phyloP scores from a whole-genome alignment of 257 asterid genomes.

The Solanum ossicruentum region DNA sequence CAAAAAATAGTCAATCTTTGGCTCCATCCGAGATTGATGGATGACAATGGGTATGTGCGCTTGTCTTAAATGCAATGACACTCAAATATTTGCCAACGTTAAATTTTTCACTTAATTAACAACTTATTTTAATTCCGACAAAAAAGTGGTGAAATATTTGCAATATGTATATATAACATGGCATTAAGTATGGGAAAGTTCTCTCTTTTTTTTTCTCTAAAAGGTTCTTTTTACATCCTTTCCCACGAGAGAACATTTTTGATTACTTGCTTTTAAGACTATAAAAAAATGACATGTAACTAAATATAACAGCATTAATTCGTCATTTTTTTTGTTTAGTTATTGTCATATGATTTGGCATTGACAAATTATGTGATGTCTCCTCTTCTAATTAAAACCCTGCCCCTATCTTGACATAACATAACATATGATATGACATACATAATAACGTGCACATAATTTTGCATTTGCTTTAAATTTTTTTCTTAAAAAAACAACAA shows the following conservation, averaged over 20 bases:
- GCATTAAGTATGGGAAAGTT: not conserved
- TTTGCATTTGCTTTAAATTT: not conserved
- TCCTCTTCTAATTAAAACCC: not conserved
- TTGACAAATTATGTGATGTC: not conserved
- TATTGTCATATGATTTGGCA: not conserved
- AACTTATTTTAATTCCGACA: not conserved
- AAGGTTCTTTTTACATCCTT: not conserved
- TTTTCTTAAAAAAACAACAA: not conserved
- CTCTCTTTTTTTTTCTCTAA: not conserved
- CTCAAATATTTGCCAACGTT: not conserved
- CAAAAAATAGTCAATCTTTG: too few relatives aligned
- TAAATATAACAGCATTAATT: not conserved
- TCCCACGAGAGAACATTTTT: not conserved
- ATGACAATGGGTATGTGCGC: not conserved
- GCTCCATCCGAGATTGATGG: too few relatives aligned
- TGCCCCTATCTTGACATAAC: not conserved
- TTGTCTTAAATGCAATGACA: not conserved
- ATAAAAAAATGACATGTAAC: not conserved
- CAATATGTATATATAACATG: not conserved
- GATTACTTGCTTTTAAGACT: not conserved
- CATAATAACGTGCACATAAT: not conserved
- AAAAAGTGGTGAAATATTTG: not conserved
- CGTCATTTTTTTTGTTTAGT: not conserved
- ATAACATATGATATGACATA: not conserved
- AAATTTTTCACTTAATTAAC: not conserved